Conservation (phyloP, 306 rosid genomes). For the Castanea sativa region DNA sequence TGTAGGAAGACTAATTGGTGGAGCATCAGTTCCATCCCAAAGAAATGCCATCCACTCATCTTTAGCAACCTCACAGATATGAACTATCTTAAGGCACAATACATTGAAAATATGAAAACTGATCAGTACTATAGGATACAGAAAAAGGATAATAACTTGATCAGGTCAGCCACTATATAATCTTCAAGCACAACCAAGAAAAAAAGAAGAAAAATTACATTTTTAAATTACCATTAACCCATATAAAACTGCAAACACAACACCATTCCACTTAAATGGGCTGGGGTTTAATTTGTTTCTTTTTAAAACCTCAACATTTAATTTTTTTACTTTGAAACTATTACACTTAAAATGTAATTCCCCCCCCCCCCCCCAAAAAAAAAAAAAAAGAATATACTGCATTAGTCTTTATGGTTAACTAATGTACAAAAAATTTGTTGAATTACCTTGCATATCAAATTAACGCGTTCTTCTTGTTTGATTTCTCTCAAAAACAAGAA, state of each 20-base stretch:
- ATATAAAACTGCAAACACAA: no score
- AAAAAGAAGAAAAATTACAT: background rate
- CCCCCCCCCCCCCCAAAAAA: no score
- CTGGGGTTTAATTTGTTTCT: no score
- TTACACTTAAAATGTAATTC: no score
- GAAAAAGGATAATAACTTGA: conserved; percentile 9
- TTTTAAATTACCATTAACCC: no score
- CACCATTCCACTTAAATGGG: no score
- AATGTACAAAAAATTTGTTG: background rate
- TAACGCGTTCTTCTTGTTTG: conserved; percentile 34
- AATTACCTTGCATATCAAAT: conserved; percentile 78
- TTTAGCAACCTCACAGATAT: conserved; percentile 36
- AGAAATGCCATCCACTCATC: conserved; percentile 43
- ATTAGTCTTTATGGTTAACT: background rate
- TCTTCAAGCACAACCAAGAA: background rate
- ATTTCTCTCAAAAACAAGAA: conserved; percentile 43
- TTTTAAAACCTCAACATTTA: no score
- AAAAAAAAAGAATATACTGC: background rate
- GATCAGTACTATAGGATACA: conserved; percentile 13
- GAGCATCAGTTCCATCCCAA: conserved; percentile 89
- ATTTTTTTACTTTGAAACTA: no score
- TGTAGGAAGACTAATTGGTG: conserved; percentile 35
- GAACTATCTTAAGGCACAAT: conserved; percentile 46
- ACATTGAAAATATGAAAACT: conserved; percentile 13
- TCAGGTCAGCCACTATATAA: background rate